phyloP scores from a whole-genome alignment of 768 basidiomycete species.

The Mycena venus region DNA sequence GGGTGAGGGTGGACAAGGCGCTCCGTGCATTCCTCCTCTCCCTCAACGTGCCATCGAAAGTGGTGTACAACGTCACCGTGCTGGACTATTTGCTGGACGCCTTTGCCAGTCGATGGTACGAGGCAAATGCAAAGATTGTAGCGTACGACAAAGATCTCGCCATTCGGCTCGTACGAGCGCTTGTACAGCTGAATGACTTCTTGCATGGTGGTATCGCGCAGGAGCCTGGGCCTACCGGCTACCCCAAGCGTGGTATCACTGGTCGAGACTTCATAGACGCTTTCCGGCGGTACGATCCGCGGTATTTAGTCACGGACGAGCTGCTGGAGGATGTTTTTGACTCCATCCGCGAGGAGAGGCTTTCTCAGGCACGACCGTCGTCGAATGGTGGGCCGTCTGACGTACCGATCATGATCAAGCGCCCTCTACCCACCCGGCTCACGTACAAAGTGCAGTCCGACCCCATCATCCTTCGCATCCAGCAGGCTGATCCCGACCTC shows the following conservation, averaged over 20 bases:
- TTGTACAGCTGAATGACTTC: slow-evolving; percentile 91
- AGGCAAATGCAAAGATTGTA: slow-evolving; percentile 84
- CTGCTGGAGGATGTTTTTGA: slow-evolving; percentile 83
- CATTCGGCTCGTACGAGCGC: slow-evolving; percentile 79
- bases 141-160: slow-evolving; percentile 89
- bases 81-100: slow-evolving; percentile 84
- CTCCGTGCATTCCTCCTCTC: slow-evolving; percentile 91
- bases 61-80: slow-evolving; percentile 53
- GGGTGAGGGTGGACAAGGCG: slow-evolving; percentile 89
- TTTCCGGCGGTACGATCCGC: slow-evolving; percentile 83
- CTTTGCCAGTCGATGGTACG: slow-evolving; percentile 92
- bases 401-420: slow-evolving; percentile 77
- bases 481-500: slow-evolving; percentile 86
- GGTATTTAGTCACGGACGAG: slow-evolving; percentile 79
- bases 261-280: slow-evolving; percentile 86
- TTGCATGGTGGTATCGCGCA: slow-evolving; percentile 82
- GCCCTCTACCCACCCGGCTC: slow-evolving; percentile 79
- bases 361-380: slow-evolving; percentile 76
- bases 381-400: slow-evolving; percentile 58
- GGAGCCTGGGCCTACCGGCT: slow-evolving; percentile 67
- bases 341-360: slow-evolving; percentile 78
- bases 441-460: slow-evolving; percentile 93
- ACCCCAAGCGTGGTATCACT: slow-evolving; percentile 71
- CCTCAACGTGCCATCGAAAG: slow-evolving; percentile 65
- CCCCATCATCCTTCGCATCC: slow-evolving; percentile 87